Base-by-base conservation (phyloP, 2,329 filamentous ascomycete genomes). In the Calonectria multiphialidica region DNA sequence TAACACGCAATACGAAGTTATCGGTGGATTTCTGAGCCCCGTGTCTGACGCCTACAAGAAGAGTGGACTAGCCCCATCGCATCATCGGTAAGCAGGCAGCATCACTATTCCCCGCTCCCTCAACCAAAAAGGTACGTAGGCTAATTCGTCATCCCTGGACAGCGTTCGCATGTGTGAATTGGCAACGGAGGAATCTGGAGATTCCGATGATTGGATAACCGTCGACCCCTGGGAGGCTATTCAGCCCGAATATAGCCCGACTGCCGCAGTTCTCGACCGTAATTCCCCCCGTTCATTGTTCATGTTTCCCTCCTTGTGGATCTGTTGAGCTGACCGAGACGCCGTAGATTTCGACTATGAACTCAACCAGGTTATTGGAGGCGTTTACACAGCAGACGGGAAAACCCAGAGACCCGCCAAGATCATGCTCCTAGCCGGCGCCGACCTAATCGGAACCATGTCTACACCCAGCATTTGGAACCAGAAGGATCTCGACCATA, bases 351-450 rank as follows among this genome's bases (percentile, higher is more conserved):
- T 59, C 13, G 53, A 59, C 21, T 37, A 59, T 59, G 53, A 59
- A 15, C 23, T 59, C 12, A 59, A 59, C 35, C 53, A 59, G 10
- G 33, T 59, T 2, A 40, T 59, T 23, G 53, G 53, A 40, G 53
- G 53, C 10, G 53, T 59, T 18, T 59, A 59, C 18, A 59, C 53
- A 18, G 33, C 53, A 40, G 53, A 59, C 15, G 53, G 53, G 8
- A 40, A 25, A 71, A 86, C 87, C 67, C 90, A 89, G 80, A 93
- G 91, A 82, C 84, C 84, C 13, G 93, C 93, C 25, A 92, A 92
- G 71, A 94, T 98, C 76, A 92, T 94, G 61, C 89, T 98, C 37
- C 89, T 98, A 35, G 95, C 94, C 3, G 96, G 96, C 5, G 92
- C 91, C 9, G 93, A 94, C 82, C 85, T 95, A 67, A 92, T 94